A percentile compares a stretch with the other conserved stretches of the same genome.
These are phyloP conservation scores for Penicillium waksmanii DNA, from an alignment of 495 filamentous ascomycete genomes.

Conservation along the genomic window DNA sequence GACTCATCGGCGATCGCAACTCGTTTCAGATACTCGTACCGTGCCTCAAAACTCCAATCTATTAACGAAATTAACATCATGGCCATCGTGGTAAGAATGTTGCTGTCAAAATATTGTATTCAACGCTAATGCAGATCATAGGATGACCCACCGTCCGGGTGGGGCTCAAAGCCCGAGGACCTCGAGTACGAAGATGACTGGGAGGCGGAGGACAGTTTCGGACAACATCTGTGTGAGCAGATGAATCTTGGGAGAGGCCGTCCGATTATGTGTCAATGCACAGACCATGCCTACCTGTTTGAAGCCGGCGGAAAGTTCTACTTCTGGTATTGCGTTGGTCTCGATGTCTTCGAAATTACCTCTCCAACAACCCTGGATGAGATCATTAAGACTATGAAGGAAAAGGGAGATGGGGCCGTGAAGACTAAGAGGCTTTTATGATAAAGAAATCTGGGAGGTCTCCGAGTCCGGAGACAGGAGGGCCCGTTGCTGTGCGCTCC, in stretches of 20 bases:
- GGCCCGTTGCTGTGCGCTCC: no score
- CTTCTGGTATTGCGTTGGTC: constrained; percentile 10
- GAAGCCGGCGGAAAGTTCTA: constrained; percentile 13
- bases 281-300: constrained; percentile 10
- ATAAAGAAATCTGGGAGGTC: background rate
- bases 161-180: constrained; percentile 15
- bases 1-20: background rate
- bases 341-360: constrained; percentile 3
- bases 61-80: constrained; percentile 3
- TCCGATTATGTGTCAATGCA: constrained; percentile 14
- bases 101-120: constrained; percentile 7
- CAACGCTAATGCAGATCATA: constrained; percentile 13
- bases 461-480: background rate
- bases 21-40: constrained; percentile 9
- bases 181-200: constrained; percentile 11
- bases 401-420: constrained; percentile 1
- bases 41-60: background rate
- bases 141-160: constrained; percentile 15
- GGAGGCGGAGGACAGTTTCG: constrained; percentile 13
- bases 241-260: constrained; percentile 9
- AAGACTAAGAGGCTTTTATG: background rate
- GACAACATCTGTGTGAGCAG: constrained; percentile 3
- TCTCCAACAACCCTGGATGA: constrained; percentile 3
- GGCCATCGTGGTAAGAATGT: constrained; percentile 11
- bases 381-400: constrained; percentile 9